A percentile compares a stretch with the other conserved stretches of the same genome.
phyloP scores from a whole-genome alignment of 2,329 filamentous ascomycete genomes.

The Phialemonium atrogriseum region DNA sequence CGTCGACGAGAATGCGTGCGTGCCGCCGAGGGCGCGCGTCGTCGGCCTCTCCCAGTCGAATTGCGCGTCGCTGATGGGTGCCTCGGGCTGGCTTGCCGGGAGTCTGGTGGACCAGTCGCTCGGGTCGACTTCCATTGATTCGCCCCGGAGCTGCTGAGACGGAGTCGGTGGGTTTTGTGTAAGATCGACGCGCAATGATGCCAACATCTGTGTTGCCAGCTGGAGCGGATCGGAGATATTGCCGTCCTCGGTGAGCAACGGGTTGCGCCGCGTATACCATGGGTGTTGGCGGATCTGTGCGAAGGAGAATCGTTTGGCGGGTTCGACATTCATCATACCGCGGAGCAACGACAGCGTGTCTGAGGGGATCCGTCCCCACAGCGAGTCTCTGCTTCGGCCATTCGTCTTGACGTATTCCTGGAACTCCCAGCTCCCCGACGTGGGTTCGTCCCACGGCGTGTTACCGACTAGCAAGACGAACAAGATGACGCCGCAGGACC shows the following conservation, averaged over 20 bases:
- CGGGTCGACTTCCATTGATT: conserved; percentile 62
- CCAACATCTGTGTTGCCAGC: conserved; percentile 91
- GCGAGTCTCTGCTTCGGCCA: conserved; percentile 73
- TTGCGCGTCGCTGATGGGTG: conserved; percentile 61
- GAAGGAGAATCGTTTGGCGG: conserved; percentile 70
- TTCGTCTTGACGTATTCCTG: conserved; percentile 75
- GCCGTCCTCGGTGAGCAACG: conserved; percentile 65
- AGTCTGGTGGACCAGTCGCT: conserved; percentile 38
- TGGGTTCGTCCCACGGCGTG: conserved; percentile 95
- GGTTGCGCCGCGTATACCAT: conserved; percentile 85
- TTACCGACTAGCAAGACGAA: conserved; percentile 94
- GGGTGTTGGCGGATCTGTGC: conserved; percentile 82
- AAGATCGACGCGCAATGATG: conserved; percentile 84
- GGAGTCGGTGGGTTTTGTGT: background rate
- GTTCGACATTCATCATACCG: conserved; percentile 85
- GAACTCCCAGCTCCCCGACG: conserved; percentile 79
- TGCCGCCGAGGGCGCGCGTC: conserved; percentile 41
- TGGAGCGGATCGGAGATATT: conserved; percentile 69
- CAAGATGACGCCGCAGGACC: conserved; percentile 96
- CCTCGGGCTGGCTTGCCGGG: conserved; percentile 80
- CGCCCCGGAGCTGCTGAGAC: background rate
- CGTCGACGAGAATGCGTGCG: conserved; percentile 36
- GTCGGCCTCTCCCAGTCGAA: conserved; percentile 84
- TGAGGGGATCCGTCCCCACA: conserved; percentile 73
- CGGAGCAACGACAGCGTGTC: conserved; percentile 74